Evolutionary conservation across 805 yeast species (phyloP).

Genomic region (Grigorovia humatica): DNA sequence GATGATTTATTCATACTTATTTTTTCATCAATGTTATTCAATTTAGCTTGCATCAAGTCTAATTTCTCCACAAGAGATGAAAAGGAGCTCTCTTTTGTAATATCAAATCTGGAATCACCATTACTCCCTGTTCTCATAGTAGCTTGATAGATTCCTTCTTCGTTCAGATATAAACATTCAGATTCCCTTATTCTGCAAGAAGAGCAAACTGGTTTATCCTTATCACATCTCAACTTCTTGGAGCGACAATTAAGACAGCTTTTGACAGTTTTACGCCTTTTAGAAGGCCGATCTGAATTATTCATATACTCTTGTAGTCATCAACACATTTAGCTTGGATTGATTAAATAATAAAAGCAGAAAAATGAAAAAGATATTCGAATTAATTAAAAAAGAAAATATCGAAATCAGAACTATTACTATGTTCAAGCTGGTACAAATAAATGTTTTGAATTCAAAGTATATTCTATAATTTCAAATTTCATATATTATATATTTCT

Average conservation of each 20-base stretch:
- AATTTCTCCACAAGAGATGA: background rate
- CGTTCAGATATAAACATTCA: conserved; percentile 12
- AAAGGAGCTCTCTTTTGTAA: background rate
- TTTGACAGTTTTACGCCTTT: conserved; percentile 16
- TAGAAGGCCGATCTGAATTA: background rate
- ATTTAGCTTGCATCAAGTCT: background rate
- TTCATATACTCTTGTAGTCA: background rate
- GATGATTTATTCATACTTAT: too few species aligned
- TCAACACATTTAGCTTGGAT: too few species aligned
- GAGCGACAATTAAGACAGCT: conserved; percentile 22
- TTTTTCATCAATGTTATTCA: background rate
- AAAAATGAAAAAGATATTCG: background rate
- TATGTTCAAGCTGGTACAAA: background rate
- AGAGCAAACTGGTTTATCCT: conserved; percentile 20
- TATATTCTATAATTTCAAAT: too few species aligned
- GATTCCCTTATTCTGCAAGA: conserved; percentile 15
- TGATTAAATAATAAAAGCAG: background rate
- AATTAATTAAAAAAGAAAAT: too few species aligned
- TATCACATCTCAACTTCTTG: conserved; percentile 24
- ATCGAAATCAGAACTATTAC: too few species aligned
- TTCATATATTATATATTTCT: background rate
- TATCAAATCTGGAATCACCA: background rate
- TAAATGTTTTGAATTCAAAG: too few species aligned
- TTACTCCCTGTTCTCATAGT: background rate
- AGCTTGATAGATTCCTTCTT: background rate